Evolutionary conservation across 495 filamentous ascomycete species (phyloP), one percentile per base, ranked within the genome.

Genomic region (Neurospora sp.): DNA sequence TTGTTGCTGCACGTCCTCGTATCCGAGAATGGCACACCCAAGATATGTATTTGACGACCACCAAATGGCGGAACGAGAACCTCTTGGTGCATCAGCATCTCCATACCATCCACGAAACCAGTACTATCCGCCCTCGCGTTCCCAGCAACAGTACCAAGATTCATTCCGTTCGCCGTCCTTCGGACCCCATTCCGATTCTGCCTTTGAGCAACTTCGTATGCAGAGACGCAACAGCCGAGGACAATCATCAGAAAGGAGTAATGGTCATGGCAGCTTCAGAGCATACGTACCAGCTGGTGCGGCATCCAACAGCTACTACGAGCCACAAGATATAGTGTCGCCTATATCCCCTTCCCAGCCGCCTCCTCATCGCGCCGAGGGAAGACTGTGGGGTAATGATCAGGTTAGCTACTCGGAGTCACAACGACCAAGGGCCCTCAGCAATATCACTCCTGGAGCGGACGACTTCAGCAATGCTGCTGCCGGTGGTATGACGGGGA

Each of bases 401-500:
- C 53, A 20, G 69, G 71, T 37, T 81, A 79, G 69, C 73, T 77
- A 42, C 72, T 65, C 53, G 53, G 27, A 65, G 27, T 65, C 14
- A 18, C 53, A 65, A 65, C 53, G 53, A 65, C 53, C 53, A 18
- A 65, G 53, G 27, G 14, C 53, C 53, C 83, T 83, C 72, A 87
- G 85, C 69, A 89, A 84, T 68, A 85, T 89, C 53, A 93, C 92
- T 8, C 92, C 92, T 5, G 92, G 91, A 10, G 86, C 88, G 44
- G 92, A 94, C 80, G 94, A 94, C 77, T 87, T 93, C 70, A 88
- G 92, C 65, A 88, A 90, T 37, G 81, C 84, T 53, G 92, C 92
- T 14, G 87, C 87, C 68, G 93, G 92, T 71, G 93, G 92, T 37
- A 91, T 94, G 79, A 87, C 91, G 20, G 92, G 91, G 37, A 90